Evolutionary conservation across 1,284 basidiomycete species (phyloP), one percentile per base, ranked within the genome.

Genomic region (Ceratorhiza oryzae-sativae): DNA sequence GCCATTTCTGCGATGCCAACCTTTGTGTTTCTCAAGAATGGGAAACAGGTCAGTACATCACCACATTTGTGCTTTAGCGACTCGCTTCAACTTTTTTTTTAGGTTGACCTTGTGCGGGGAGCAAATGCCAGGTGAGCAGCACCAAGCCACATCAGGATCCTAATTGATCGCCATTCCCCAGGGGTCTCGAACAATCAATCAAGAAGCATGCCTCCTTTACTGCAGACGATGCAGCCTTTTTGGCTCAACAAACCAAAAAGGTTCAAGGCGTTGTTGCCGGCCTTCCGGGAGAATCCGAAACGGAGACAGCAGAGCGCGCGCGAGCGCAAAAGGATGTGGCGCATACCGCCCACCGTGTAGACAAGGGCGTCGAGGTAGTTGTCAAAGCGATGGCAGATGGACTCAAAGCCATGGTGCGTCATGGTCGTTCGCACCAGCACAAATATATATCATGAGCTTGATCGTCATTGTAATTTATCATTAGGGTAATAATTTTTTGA

Each of bases 21-120:
- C n/a, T 72, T 72, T 45, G n/a, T 72, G 12, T 72, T 67, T 34
- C 36, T 72, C 55, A 72, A 72, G 59, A 68, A 72, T 34, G 62
- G 62, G 1, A 56, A 72, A 27, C 58, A 72, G 27, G 51, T 34
- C 10, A 27, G 48, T 23, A 23, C 5, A 25, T 6, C 18, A 15
- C 48, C 10, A 5, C 5, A 8, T 13, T 46, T 4, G 10, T 20
- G 10, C 45, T 20, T 18, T 46, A 4, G 2, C 4, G 25, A 27
- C 45, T 15, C 4, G 23, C 23, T 13, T 49, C 20, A 49, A 23
- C 48, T 6, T 18, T 23, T 25, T 39, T 3, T 18, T 18, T 18
- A 49, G 48, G 71, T 72, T 10, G 71, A 63, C 34, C 55, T 61
- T 18, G 71, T 72, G n/a, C 62, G 71, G 32, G 71, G 71, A n/a